Conservation (phyloP, 192 early-diverging fungal genomes). For the Pecoramyces ruminantium region DNA sequence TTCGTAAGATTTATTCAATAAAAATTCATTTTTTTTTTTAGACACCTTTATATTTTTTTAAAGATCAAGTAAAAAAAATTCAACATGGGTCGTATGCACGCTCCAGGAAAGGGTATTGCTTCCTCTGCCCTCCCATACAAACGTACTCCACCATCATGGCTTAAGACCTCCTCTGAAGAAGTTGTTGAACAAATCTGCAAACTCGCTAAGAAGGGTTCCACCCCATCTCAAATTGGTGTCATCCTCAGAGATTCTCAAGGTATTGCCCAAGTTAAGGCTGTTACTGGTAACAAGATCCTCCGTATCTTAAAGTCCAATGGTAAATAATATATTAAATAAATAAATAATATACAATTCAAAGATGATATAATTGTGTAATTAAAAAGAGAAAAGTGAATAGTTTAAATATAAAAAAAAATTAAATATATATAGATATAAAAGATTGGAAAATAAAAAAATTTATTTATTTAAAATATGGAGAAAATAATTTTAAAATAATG, state of each 20-base stretch:
- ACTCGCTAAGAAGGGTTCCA: conserved; percentile 97
- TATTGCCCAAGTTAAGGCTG: conserved; percentile 85
- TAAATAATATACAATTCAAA: too few relatives aligned
- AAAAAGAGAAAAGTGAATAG: too few relatives aligned
- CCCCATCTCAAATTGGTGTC: conserved; percentile 97
- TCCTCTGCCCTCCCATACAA: conserved; percentile 85
- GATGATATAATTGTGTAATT: too few relatives aligned
- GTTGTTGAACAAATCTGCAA: conserved; percentile 97
- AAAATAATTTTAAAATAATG: too few relatives aligned
- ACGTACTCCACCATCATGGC: conserved; percentile 90
- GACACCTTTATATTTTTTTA: background rate
- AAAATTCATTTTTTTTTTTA: background rate
- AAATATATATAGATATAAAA: too few relatives aligned
- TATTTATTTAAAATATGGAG: too few relatives aligned
- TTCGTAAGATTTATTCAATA: background rate
- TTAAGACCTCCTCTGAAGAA: conserved; percentile 93
- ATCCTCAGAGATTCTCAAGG: conserved; percentile 93
- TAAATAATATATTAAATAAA: background rate
- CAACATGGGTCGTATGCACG: conserved; percentile 90
- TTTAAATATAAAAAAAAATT: too few relatives aligned
- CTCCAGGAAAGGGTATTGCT: conserved; percentile 93
- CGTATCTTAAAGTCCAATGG: conserved; percentile 97
- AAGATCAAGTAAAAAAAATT: conserved; percentile 9
- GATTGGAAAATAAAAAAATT: background rate
- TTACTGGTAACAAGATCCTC: conserved; percentile 99